Conservation (phyloP, 192 early-diverging fungal species). For the Thamnidium elegans region DNA sequence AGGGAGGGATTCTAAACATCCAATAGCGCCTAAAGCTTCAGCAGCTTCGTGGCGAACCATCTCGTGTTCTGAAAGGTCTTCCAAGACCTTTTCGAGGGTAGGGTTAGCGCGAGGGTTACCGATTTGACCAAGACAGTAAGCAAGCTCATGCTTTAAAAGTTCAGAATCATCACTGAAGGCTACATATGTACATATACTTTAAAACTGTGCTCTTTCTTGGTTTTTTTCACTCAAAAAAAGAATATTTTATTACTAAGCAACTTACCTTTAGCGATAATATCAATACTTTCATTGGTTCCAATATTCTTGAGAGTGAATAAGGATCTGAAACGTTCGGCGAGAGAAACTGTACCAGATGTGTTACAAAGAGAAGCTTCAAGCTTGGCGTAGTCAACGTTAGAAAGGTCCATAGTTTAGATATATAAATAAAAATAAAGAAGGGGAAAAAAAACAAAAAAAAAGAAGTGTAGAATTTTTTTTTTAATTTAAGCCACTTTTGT, state of each 20-base stretch:
- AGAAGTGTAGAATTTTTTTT: no score
- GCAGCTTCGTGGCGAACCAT: conserved; percentile 99
- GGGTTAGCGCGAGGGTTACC: conserved; percentile 75
- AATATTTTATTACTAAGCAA: background rate
- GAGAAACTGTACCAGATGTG: conserved; percentile 55
- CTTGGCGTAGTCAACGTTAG: conserved; percentile 49
- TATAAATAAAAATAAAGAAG: no score
- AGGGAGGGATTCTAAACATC: conserved; percentile 59
- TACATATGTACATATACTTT: conserved; percentile 12
- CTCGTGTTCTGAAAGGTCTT: conserved; percentile 66
- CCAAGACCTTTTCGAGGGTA: conserved; percentile 65
- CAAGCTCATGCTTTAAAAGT: conserved; percentile 93
- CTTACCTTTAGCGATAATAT: conserved; percentile 79
- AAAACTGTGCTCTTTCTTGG: no score
- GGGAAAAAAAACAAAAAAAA: no score
- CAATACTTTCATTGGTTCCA: conserved; percentile 65
- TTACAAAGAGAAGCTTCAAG: conserved; percentile 64
- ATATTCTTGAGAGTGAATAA: conserved; percentile 90
- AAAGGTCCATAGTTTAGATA: background rate
- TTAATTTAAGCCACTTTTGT: no score
- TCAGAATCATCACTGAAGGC: conserved; percentile 79
- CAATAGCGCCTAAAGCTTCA: conserved; percentile 94
- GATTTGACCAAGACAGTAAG: conserved; percentile 97
- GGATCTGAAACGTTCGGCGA: conserved; percentile 87
- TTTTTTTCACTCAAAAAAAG: background rate